These are phyloP conservation scores for Hydrangea macrophylla DNA, from an alignment of 148 eudicot genomes.

Conservation along the genomic window DNA sequence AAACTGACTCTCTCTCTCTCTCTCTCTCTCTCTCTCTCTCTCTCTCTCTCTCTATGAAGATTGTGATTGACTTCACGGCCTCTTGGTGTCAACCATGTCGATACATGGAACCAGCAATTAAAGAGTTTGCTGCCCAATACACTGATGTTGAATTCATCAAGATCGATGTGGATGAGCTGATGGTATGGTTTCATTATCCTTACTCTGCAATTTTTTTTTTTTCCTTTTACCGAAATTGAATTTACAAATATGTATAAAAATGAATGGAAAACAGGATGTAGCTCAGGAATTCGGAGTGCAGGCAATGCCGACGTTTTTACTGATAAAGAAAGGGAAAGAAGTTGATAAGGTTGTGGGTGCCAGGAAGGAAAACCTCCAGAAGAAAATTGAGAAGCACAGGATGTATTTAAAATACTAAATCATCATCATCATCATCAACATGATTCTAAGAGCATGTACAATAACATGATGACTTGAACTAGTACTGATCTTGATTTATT, in stretches of 20 bases:
- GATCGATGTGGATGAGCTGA: conserved; percentile 81
- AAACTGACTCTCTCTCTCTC: background rate
- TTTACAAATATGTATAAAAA: background rate
- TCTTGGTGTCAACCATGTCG: conserved; percentile 80
- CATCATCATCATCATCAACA: background rate
- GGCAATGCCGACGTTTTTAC: conserved; percentile 47
- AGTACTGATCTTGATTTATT: background rate
- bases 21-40: background rate
- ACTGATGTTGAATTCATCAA: conserved; percentile 68
- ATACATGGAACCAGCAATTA: conserved; percentile 53
- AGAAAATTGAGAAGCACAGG: conserved; percentile 43
- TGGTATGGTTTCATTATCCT: conserved; percentile 35
- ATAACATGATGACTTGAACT: background rate
- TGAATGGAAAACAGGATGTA: conserved; percentile 38
- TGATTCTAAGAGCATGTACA: background rate
- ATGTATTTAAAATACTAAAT: background rate
- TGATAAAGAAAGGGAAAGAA: conserved; percentile 47
- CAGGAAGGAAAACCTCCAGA: conserved; percentile 43
- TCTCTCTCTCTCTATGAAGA: conserved; percentile 21
- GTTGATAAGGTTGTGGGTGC: conserved; percentile 49
- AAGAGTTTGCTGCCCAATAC: conserved; percentile 58
- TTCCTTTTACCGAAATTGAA: background rate
- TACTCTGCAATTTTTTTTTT: background rate
- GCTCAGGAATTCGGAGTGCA: conserved; percentile 42
- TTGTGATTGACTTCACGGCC: conserved; percentile 77